Evolutionary conservation across 2,329 filamentous ascomycete genomes (phyloP).

Genomic region (Talaromyces sp.): DNA sequence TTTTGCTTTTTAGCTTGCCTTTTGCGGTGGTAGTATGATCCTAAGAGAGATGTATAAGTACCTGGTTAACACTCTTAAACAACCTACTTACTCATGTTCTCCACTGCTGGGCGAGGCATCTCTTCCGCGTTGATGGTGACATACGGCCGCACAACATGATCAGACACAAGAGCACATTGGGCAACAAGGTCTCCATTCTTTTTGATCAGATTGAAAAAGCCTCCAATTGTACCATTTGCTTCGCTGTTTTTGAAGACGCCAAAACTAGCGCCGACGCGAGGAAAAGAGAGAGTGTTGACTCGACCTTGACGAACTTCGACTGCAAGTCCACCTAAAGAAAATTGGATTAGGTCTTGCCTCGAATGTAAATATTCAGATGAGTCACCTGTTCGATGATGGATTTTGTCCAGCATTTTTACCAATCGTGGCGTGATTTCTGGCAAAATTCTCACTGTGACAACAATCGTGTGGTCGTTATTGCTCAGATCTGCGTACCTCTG

Average conservation of each 20-base stretch:
- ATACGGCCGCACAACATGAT: slow-evolving; percentile 7
- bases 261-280: slow-evolving; percentile 1
- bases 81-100: neutral
- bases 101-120: neutral
- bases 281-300: neutral
- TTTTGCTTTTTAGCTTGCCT: neutral
- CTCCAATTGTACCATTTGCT: slow-evolving; percentile 5
- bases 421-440: neutral
- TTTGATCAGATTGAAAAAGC: slow-evolving; percentile 5
- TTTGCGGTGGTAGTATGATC: neutral
- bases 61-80: neutral
- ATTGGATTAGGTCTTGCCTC: neutral
- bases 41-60: neutral
- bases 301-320: slow-evolving; percentile 5
- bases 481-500: neutral
- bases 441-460: slow-evolving; percentile 1
- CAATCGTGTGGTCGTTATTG: slow-evolving; percentile 5
- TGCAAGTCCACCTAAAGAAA: neutral
- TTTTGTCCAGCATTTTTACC: neutral
- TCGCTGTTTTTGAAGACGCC: neutral
- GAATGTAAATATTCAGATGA: neutral
- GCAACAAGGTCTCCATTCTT: neutral
- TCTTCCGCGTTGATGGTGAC: neutral
- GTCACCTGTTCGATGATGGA: neutral
- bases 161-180: slow-evolving; percentile 4